Percentiles rank a stretch among this genome's conserved stretches.
Evolutionary conservation across 148 eudicot genomes (phyloP).

Genomic region (Fallopia convolvulus): DNA sequence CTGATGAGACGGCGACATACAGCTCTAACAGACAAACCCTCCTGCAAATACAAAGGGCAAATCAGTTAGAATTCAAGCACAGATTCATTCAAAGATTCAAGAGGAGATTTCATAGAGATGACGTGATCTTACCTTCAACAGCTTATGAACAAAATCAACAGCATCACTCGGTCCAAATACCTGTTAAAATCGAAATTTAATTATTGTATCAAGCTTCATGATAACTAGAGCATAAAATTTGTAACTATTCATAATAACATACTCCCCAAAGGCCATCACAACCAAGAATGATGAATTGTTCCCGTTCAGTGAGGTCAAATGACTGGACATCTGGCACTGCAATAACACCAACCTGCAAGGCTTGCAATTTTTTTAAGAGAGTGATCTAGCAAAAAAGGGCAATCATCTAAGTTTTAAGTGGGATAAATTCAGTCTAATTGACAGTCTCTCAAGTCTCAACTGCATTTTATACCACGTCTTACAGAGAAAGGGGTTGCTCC

Average conservation of each 20-base stretch:
- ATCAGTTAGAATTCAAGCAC: background rate
- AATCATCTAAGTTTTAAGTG: background rate
- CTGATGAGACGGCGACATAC: conserved; percentile 65
- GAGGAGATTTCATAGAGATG: background rate
- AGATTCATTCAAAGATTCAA: background rate
- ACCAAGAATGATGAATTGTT: conserved; percentile 76
- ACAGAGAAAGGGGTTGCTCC: background rate
- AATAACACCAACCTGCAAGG: conserved; percentile 78
- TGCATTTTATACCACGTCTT: background rate
- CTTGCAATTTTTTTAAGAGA: conserved; percentile 10
- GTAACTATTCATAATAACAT: conserved; percentile 10
- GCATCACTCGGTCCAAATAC: conserved; percentile 89
- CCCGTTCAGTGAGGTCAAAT: conserved; percentile 72
- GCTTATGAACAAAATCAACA: conserved; percentile 67
- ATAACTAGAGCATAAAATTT: background rate
- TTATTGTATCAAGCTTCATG: background rate
- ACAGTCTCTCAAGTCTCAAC: background rate
- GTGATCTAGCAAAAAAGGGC: background rate
- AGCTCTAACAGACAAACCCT: conserved; percentile 47
- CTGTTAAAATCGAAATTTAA: conserved; percentile 24
- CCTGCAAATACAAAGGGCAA: conserved; percentile 33
- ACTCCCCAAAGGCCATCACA: conserved; percentile 99
- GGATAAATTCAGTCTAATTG: background rate
- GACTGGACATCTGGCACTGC: conserved; percentile 76
- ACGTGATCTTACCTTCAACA: conserved; percentile 44